Percentiles rank a stretch among this genome's conserved stretches.
These are phyloP conservation scores for Vitis labrusca DNA, from an alignment of 164 flowering plant species.

Conservation along the genomic window DNA sequence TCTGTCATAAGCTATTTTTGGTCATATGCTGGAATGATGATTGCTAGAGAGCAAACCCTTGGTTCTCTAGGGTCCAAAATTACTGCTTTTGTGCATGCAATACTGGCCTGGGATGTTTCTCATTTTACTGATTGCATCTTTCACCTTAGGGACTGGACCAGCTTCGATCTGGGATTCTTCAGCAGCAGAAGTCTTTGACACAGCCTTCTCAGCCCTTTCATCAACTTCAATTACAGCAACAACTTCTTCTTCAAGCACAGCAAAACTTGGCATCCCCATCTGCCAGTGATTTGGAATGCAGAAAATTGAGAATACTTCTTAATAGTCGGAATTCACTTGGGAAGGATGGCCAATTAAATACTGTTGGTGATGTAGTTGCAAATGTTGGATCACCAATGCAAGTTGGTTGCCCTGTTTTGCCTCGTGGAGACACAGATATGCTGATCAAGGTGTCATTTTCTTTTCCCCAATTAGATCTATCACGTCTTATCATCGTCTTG, in stretches of 20 bases:
- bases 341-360: constrained; percentile 31
- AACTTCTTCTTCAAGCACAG: constrained; percentile 49
- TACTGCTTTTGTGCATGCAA: neutral
- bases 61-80: neutral
- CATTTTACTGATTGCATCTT: neutral
- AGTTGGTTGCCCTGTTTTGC: constrained; percentile 41
- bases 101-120: neutral
- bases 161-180: constrained; percentile 29
- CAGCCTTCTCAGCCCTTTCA: constrained; percentile 35
- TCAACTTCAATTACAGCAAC: constrained; percentile 40
- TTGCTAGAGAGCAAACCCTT: neutral
- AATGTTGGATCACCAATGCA: constrained; percentile 35
- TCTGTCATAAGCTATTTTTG: no score
- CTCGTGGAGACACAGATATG: constrained; percentile 35
- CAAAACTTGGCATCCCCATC: constrained; percentile 37
- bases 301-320: constrained; percentile 35
- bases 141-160: constrained; percentile 31
- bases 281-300: constrained; percentile 31
- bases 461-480: neutral
- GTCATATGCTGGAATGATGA: neutral
- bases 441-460: constrained; percentile 30
- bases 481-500: neutral
- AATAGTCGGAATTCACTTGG: constrained; percentile 24
- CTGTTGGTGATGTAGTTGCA: constrained; percentile 25
- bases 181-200: constrained; percentile 32